A percentile compares a stretch with the other conserved stretches of the same genome.
These are phyloP conservation scores for Solanum aculeatissimum DNA, from an alignment of 305 asterid species.

Conservation along the genomic window DNA sequence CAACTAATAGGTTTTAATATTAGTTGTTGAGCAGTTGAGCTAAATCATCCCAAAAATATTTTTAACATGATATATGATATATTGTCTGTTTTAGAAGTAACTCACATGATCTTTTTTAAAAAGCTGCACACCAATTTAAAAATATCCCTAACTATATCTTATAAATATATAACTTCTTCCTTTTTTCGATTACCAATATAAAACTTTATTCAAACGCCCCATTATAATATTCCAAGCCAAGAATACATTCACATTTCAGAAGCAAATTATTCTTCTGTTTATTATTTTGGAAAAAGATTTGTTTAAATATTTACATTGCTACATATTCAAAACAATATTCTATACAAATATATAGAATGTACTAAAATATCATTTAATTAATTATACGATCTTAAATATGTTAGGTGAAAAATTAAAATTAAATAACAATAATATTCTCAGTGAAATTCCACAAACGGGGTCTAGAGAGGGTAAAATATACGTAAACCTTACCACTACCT, in stretches of 20 bases:
- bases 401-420: too few species aligned
- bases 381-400: too few species aligned
- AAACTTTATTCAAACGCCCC: neutral
- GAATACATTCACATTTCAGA: neutral
- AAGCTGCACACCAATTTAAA: neutral
- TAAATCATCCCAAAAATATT: neutral
- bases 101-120: neutral
- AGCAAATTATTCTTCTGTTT: neutral
- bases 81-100: neutral
- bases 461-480: too few species aligned
- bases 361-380: too few species aligned
- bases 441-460: too few species aligned
- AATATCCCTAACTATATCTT: neutral
- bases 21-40: neutral
- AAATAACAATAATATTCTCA: too few species aligned
- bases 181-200: neutral
- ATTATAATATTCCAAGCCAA: neutral
- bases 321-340: neutral
- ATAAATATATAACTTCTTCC: neutral
- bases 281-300: neutral
- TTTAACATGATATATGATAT: neutral
- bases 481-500: too few species aligned
- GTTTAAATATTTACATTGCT: neutral
- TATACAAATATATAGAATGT: too few species aligned
- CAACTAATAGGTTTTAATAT: neutral